These are phyloP conservation scores for Vicia sativa DNA, from an alignment of 306 rosid genomes.

Conservation along the genomic window DNA sequence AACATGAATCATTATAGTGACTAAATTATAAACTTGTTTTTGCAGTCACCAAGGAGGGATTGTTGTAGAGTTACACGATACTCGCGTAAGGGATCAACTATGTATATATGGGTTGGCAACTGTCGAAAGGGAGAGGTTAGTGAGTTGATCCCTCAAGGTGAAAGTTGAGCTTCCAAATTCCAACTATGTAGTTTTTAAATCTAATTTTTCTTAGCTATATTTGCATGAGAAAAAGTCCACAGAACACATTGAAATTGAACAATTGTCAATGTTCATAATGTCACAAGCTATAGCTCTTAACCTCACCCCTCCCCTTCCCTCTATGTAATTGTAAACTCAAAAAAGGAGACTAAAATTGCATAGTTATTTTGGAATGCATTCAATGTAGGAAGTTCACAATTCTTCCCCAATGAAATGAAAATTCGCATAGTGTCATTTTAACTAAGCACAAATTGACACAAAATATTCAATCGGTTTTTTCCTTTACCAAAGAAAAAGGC, in stretches of 20 bases:
- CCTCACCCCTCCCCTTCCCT: too few relatives aligned
- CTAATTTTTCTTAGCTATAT: constrained; percentile 33
- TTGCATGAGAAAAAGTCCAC: constrained; percentile 31
- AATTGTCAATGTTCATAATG: constrained; percentile 30
- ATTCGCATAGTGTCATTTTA: constrained; percentile 13
- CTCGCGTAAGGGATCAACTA: constrained; percentile 52
- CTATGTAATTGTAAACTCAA: constrained; percentile 42
- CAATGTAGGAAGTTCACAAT: constrained; percentile 29
- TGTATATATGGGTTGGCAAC: constrained; percentile 67
- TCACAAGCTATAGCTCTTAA: constrained; percentile 17
- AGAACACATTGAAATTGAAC: constrained; percentile 34
- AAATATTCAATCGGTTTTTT: constrained; percentile 8
- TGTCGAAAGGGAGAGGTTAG: constrained; percentile 68
- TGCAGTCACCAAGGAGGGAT: constrained; percentile 94
- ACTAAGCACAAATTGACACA: constrained; percentile 8
- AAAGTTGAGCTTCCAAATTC: constrained; percentile 30
- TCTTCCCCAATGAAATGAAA: constrained; percentile 13
- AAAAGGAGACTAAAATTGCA: constrained; percentile 25
- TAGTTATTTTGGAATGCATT: constrained; percentile 33
- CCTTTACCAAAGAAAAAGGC: neutral
- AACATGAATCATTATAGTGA: constrained; percentile 22
- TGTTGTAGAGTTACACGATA: constrained; percentile 59
- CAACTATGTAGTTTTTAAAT: neutral
- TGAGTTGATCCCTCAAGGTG: constrained; percentile 41
- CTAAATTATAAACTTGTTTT: constrained; percentile 36